Evolutionary conservation across 2,329 filamentous ascomycete species (phyloP).

Genomic region (Verticillium alfalfae): DNA sequence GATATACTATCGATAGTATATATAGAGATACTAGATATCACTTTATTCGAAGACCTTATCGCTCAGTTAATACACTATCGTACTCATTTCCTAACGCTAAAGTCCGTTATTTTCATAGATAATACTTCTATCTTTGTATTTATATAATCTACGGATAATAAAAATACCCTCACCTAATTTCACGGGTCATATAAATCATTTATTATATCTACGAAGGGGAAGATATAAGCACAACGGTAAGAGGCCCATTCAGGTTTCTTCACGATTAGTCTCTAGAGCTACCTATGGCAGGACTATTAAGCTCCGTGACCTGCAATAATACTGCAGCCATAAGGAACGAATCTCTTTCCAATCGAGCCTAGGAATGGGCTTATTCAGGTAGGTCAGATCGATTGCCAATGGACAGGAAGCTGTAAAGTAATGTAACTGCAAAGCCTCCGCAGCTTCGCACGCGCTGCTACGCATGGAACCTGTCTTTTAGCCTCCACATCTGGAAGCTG

Average conservation of each 20-base stretch:
- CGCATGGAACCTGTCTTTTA: not conserved
- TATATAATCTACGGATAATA: not conserved
- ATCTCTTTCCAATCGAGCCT: not conserved
- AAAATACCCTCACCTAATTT: not conserved
- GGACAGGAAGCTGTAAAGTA: not conserved
- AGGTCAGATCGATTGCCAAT: not conserved
- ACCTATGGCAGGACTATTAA: not conserved
- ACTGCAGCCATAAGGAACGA: not conserved
- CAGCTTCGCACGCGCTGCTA: not conserved
- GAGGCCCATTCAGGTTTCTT: not conserved
- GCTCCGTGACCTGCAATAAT: not conserved
- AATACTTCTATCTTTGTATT: not conserved
- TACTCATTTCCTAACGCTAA: not conserved
- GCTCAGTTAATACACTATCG: not conserved
- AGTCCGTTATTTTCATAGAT: not conserved
- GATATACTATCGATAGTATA: not conserved
- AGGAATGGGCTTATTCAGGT: not conserved
- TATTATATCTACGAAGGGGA: not conserved
- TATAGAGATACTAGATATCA: not conserved
- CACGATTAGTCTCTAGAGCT: not conserved
- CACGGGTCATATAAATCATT: not conserved
- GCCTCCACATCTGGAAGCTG: not conserved
- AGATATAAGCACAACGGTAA: not conserved
- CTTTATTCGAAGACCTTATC: not conserved
- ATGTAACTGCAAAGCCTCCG: not conserved